Percentiles rank a stretch among this genome's conserved stretches.
Evolutionary conservation across 352 stramenopile genomes (phyloP).

Genomic region (Pythium plurisporium): DNA sequence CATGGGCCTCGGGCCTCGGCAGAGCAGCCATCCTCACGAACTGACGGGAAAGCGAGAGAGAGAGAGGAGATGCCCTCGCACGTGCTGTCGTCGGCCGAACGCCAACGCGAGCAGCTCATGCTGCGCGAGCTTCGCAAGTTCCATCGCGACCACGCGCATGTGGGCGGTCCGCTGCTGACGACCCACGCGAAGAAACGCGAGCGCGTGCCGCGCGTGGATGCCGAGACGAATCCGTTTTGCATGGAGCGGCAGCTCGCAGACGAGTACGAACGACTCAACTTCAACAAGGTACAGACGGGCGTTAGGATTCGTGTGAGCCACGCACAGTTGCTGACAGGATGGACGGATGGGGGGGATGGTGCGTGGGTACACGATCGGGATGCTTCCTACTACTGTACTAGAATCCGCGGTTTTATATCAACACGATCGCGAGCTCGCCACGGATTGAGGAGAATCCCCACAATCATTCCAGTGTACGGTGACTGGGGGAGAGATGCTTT

Average conservation of each 20-base stretch:
- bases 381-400: conserved; percentile 6
- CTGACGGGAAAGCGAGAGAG: too few species aligned
- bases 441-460: conserved; percentile 50
- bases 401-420: conserved; percentile 73
- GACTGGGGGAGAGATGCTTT: too few species aligned
- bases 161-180: conserved; percentile 35
- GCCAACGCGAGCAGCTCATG: conserved; percentile 60
- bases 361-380: background rate
- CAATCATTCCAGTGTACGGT: conserved; percentile 70
- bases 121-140: conserved; percentile 67
- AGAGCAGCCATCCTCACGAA: background rate
- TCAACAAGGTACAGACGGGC: conserved; percentile 64
- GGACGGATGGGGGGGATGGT: background rate
- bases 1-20: background rate
- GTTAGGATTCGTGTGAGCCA: background rate
- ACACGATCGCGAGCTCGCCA: conserved; percentile 41
- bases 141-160: conserved; percentile 37
- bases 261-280: conserved; percentile 61
- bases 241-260: conserved; percentile 70
- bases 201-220: conserved; percentile 47
- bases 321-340: too few species aligned
- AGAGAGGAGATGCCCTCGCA: too few species aligned
- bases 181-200: conserved; percentile 62
- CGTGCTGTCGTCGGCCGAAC: conserved; percentile 13
- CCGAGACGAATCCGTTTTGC: conserved; percentile 71